Base-by-base conservation (phyloP, 352 stramenopile genomes). In the Pythium sukuiense region DNA sequence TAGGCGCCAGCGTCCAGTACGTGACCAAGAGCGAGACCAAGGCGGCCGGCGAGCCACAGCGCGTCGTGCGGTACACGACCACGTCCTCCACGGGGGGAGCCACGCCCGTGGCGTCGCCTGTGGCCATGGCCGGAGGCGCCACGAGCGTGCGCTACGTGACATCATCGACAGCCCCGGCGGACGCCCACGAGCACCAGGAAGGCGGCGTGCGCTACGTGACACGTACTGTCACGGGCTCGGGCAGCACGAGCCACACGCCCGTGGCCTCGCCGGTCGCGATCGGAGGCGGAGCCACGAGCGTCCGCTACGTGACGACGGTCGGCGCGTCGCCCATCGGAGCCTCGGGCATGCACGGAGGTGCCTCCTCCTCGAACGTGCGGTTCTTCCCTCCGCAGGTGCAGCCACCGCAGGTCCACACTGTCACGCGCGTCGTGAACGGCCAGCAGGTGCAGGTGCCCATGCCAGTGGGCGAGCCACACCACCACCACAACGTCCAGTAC, bases 401-500 rank as follows among this genome's bases (percentile, higher is more conserved):
- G 58, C n/a, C 29, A 3, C 33, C 59, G 24, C 54, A 59, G 24
- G 59, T 65, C 13, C 59, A 65, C 59, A 59, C 56, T 24, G 59
- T 65, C 30, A 65, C 59, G 24, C 59, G 59, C 43, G 35, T 65
- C 20, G 37, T 65, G 20, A 65, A 65, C 35, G 59, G 59, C 48
- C 59, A 65, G 59, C 57, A 52, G 18, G 59, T 65, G 24, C 59
- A 65, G 16, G 59, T 65, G 49, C 59, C 59, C 12, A 41, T 65
- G 33, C 59, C 59, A 1, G 59, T 43, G 11, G 59, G 59, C 35
- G 59, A 24, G 12, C 59, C 59, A 6, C 33, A 39, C 4, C 49
- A 65, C 48, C 59, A 65, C 48, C 59, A 65, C 20, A 52, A 52
- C 35, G 59, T 65, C 8, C 59, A 65, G 11, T 65, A 65, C 49